Percentiles rank a stretch among this genome's conserved stretches.
These are phyloP conservation scores for Exobasidium cylindrosporum DNA, from an alignment of 1,284 basidiomycete genomes.

Conservation along the genomic window DNA sequence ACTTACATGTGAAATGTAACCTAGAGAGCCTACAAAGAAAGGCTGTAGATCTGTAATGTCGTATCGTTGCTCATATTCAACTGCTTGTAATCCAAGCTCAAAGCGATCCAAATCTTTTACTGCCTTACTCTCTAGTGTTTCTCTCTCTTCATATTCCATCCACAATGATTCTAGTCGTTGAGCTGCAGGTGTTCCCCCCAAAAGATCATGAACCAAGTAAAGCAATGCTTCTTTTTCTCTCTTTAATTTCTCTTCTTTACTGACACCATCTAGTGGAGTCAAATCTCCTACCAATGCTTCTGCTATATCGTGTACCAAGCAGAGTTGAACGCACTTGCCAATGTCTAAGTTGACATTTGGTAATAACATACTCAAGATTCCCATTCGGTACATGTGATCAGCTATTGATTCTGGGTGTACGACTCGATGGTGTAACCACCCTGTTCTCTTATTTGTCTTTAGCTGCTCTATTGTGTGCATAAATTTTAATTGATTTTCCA, in stretches of 20 bases:
- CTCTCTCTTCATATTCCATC: conserved; percentile 87
- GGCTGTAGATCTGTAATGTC: conserved; percentile 47
- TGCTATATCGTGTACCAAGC: conserved; percentile 88
- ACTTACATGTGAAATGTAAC: not conserved
- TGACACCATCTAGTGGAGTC: conserved; percentile 79
- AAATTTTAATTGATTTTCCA: conserved; percentile 40
- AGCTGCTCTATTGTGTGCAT: conserved; percentile 49
- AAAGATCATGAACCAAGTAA: conserved; percentile 74
- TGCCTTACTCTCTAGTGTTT: conserved; percentile 77
- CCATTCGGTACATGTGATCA: conserved; percentile 98
- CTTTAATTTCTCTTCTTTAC: conserved; percentile 73
- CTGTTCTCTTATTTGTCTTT: conserved; percentile 51
- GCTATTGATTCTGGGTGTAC: conserved; percentile 66
- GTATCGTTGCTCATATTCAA: conserved; percentile 57
- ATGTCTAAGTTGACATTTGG: conserved; percentile 61
- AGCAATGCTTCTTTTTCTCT: conserved; percentile 88
- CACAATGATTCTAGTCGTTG: conserved; percentile 75
- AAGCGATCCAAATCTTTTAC: conserved; percentile 95
- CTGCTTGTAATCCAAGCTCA: conserved; percentile 75
- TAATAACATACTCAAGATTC: conserved; percentile 78
- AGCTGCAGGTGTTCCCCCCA: conserved; percentile 75
- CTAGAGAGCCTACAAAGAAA: conserved; percentile 20
- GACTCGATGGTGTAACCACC: conserved; percentile 51
- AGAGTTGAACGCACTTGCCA: conserved; percentile 80
- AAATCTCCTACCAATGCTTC: conserved; percentile 97